Base-by-base conservation (phyloP, 805 yeast species). In the Ogataea neopini region DNA sequence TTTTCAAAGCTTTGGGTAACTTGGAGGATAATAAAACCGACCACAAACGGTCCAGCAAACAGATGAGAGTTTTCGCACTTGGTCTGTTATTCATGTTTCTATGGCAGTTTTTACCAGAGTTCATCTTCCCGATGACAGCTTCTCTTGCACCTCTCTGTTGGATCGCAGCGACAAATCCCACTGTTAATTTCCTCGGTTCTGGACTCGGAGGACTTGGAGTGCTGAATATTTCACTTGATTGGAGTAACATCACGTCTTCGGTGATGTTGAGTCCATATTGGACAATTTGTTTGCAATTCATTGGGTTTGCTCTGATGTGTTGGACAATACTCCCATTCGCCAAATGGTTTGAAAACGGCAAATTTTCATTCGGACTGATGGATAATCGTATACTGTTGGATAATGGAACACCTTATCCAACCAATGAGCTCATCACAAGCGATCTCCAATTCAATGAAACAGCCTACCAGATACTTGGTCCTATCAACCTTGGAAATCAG, bases 191-290 rank as follows among this genome's bases (percentile, higher is more conserved):
- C 49, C 53, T 76, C 8, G 81, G 81, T 4, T 71, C 77, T n/a
- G 81, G 81, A 0, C 54, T 77, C 42, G 81, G 80, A 2, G 81
- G 81, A 1, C 68, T 75, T 69, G 81, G 81, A 5, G 58, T 77
- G 28, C 57, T 76, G 46, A 77, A 77, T 50, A 60, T 76, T 19
- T 64, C 80, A 1, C 62, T 77, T 26, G 81, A 77, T 50, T 77
- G 81, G 81, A 73, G 79, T 45, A 77, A 77, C 52, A 74, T 77
- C 43, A 74, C 81, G 1, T 74, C 79, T 0, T 57, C 64, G 6
- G 77, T 77, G 36, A 72, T 77, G 79, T 54, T 76, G 11, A 53
- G 69, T 41, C 81, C 81, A 0, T 77, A 76, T 56, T 76, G 80
- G 80, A 73, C 78, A 14, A 77, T 74, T 44, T 72, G 71, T 14